A percentile compares a stretch with the other conserved stretches of the same genome.
Conservation (phyloP, 1,284 basidiomycete species). For the Fomes fomentarius region DNA sequence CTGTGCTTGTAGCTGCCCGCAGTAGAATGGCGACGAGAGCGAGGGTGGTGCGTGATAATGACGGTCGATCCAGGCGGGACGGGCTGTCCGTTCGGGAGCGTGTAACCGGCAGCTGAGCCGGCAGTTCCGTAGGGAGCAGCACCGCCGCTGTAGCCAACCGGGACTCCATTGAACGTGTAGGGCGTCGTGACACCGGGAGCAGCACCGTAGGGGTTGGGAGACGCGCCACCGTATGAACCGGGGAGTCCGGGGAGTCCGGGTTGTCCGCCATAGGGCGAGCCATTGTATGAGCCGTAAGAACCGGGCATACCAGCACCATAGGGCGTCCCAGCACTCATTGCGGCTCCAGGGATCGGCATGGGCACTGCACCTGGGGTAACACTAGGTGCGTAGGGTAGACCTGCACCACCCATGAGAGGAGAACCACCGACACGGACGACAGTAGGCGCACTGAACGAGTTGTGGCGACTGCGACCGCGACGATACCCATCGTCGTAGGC, state of each 20-base stretch:
- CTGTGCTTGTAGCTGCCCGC: constrained; percentile 29
- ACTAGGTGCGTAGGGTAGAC: constrained; percentile 5
- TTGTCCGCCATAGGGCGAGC: constrained; percentile 4
- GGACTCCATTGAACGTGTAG: constrained; percentile 14
- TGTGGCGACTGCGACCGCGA: constrained; percentile 18
- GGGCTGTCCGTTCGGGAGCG: constrained; percentile 12
- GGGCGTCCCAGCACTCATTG: constrained; percentile 2
- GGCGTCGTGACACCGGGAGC: not conserved
- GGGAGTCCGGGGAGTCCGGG: constrained; percentile 12
- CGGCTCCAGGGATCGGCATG: constrained; percentile 18
- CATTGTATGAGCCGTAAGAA: constrained; percentile 15
- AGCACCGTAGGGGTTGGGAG: constrained; percentile 16
- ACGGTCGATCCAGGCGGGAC: constrained; percentile 26
- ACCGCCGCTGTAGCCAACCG: constrained; percentile 9
- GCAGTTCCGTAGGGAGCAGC: constrained; percentile 8
- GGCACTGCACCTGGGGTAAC: constrained; percentile 2
- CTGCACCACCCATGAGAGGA: constrained; percentile 4
- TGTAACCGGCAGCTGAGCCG: constrained; percentile 1
- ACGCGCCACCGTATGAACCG: constrained; percentile 16
- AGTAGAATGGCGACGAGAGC: constrained; percentile 21
- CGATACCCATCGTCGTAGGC: constrained; percentile 21
- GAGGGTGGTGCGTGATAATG: constrained; percentile 20
- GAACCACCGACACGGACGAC: constrained; percentile 20
- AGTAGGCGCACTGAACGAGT: constrained; percentile 17
- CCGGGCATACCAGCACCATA: constrained; percentile 19